Percentiles rank a stretch among this genome's conserved stretches.
phyloP scores from a whole-genome alignment of 192 early-diverging fungal species.

The Coemansia sp. region DNA sequence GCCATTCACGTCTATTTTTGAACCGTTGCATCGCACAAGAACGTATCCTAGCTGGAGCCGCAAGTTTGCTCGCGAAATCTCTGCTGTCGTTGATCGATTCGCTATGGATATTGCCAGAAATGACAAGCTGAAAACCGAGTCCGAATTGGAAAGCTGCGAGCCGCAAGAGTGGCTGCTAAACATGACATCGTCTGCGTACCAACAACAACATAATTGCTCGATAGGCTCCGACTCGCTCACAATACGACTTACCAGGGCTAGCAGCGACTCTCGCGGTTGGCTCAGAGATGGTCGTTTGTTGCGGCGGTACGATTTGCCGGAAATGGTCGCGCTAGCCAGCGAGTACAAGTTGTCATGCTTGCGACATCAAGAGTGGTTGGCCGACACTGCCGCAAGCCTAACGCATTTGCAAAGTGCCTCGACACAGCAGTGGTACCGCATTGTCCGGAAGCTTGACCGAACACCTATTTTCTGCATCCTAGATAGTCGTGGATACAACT shows the following conservation, averaged over 20 bases:
- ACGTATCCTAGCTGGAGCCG: constrained; percentile 51
- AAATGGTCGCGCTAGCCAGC: constrained; percentile 39
- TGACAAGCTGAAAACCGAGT: neutral
- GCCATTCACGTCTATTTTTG: constrained; percentile 25
- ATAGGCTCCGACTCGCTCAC: neutral
- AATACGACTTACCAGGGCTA: neutral
- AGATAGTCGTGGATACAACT: neutral
- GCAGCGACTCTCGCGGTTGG: constrained; percentile 12
- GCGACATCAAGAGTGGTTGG: neutral
- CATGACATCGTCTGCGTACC: too few species aligned
- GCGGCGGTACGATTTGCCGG: constrained; percentile 37
- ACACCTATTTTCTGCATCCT: neutral
- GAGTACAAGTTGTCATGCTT: constrained; percentile 2
- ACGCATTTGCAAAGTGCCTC: neutral
- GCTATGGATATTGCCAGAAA: neutral
- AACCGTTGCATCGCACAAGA: constrained; percentile 16
- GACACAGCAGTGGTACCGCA: neutral
- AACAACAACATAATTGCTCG: neutral
- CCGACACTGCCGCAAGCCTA: neutral
- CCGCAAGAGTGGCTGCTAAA: neutral
- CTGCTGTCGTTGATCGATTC: constrained; percentile 28
- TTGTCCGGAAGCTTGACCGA: neutral
- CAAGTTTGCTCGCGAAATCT: constrained; percentile 50
- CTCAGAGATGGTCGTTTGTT: constrained; percentile 24
- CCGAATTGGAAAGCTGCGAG: neutral